Conservation (phyloP, 352 stramenopile genomes). For the Pythium aquatile region DNA sequence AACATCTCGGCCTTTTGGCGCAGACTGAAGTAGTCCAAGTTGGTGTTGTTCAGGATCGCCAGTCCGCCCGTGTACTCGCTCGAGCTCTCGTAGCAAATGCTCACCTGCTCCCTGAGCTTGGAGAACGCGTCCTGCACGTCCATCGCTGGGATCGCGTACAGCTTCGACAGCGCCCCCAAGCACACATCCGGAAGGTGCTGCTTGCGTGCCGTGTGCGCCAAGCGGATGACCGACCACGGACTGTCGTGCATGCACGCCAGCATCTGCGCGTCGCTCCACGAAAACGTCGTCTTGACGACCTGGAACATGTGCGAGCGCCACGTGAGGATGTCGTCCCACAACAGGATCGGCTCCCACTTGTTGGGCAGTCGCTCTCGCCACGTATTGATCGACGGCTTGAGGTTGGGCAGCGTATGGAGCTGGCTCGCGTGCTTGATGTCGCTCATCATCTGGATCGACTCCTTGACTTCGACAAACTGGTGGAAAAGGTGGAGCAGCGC, state of each 20-base stretch:
- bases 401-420: conserved; percentile 84
- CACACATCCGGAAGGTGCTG: conserved; percentile 88
- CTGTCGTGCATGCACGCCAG: conserved; percentile 91
- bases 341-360: conserved; percentile 91
- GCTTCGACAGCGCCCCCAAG: conserved; percentile 79
- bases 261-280: conserved; percentile 86
- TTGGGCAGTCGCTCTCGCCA: conserved; percentile 93
- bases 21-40: conserved; percentile 91
- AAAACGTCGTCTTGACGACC: conserved; percentile 87
- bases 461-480: conserved; percentile 92
- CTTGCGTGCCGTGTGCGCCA: conserved; percentile 89
- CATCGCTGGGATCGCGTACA: conserved; percentile 90
- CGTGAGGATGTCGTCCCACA: conserved; percentile 93
- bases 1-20: conserved; percentile 93
- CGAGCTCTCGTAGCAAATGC: conserved; percentile 90
- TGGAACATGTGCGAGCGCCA: conserved; percentile 94
- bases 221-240: conserved; percentile 91
- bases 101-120: conserved; percentile 92
- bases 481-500: conserved; percentile 87
- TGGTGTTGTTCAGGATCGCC: conserved; percentile 92
- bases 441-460: conserved; percentile 90
- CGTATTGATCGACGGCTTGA: conserved; percentile 91
- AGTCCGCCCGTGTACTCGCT: conserved; percentile 86
- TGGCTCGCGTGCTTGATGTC: conserved; percentile 85
- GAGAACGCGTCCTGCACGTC: conserved; percentile 92